These are phyloP conservation scores for Colletotrichum agaves DNA, from an alignment of 2,329 filamentous ascomycete genomes.

Conservation along the genomic window DNA sequence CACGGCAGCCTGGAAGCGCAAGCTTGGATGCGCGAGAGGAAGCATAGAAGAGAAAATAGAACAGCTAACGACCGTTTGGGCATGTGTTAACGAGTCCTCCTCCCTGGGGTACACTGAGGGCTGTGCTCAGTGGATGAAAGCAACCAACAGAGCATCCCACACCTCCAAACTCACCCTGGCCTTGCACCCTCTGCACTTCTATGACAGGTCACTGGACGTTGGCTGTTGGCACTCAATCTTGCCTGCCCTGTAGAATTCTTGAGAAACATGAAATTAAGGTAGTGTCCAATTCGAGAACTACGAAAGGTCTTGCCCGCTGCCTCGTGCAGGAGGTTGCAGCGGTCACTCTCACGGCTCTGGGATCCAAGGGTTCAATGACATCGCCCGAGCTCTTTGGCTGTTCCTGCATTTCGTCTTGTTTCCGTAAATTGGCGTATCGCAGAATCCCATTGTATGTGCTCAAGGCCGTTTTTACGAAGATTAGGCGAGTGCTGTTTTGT, in stretches of 20 bases:
- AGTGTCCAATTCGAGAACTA: not conserved
- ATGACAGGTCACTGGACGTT: not conserved
- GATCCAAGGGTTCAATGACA: conserved; percentile 10
- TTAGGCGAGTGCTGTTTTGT: not conserved
- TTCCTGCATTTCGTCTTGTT: conserved; percentile 7
- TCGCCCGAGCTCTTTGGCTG: not conserved
- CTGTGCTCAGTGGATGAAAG: not conserved
- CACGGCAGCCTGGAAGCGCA: not conserved
- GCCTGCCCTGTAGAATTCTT: too few relatives aligned
- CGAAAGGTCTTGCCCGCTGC: not conserved
- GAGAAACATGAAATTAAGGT: too few relatives aligned
- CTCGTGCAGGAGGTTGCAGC: conserved; percentile 7
- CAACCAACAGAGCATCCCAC: conserved; percentile 4
- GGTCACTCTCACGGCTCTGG: conserved; percentile 1
- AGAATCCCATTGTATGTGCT: not conserved
- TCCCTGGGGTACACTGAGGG: conserved; percentile 3
- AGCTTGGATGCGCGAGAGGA: not conserved
- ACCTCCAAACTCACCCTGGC: not conserved
- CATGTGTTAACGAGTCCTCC: conserved; percentile 8
- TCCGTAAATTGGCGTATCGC: conserved; percentile 33
- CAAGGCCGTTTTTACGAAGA: not conserved
- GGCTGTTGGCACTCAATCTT: too few relatives aligned
- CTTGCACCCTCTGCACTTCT: not conserved
- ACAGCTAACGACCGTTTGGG: conserved; percentile 6
- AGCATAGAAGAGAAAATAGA: not conserved